Conservation (phyloP, 768 basidiomycete genomes). For the Hirschioporus abietinus region DNA sequence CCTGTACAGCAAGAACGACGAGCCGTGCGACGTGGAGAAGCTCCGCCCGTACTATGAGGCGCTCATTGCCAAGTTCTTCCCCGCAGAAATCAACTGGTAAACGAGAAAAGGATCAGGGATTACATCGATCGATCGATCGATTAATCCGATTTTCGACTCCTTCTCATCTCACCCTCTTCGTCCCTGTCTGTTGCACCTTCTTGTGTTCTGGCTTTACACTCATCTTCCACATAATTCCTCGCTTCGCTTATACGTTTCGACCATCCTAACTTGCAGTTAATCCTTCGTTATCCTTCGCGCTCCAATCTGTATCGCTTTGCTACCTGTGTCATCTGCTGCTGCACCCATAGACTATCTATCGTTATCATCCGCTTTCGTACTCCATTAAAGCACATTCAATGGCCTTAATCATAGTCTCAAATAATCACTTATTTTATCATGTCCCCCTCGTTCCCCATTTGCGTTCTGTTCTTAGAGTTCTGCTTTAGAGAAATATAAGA, state of each 20-base stretch:
- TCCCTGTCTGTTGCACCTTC: background rate
- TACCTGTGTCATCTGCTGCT: background rate
- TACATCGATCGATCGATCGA: background rate
- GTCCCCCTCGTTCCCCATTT: background rate
- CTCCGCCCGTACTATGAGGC: constrained; percentile 80
- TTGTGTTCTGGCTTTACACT: background rate
- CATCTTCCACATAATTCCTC: background rate
- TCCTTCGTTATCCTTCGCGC: background rate
- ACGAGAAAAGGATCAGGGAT: background rate
- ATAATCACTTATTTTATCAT: no score
- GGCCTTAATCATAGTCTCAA: background rate
- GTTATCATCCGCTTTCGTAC: background rate
- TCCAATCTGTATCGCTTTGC: background rate
- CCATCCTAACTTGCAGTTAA: no score
- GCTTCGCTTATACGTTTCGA: background rate
- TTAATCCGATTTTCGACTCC: background rate
- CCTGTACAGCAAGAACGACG: constrained; percentile 86
- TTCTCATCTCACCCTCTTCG: background rate
- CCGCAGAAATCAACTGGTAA: constrained; percentile 75
- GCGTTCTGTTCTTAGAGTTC: background rate
- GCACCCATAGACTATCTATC: background rate
- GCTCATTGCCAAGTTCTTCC: constrained; percentile 85
- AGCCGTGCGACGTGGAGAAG: constrained; percentile 51
- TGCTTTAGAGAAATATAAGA: background rate
- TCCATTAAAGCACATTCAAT: background rate